Evolutionary conservation across 2,329 filamentous ascomycete genomes (phyloP), one percentile per base, ranked within the genome.

Genomic region (Colletotrichum theobromicola): DNA sequence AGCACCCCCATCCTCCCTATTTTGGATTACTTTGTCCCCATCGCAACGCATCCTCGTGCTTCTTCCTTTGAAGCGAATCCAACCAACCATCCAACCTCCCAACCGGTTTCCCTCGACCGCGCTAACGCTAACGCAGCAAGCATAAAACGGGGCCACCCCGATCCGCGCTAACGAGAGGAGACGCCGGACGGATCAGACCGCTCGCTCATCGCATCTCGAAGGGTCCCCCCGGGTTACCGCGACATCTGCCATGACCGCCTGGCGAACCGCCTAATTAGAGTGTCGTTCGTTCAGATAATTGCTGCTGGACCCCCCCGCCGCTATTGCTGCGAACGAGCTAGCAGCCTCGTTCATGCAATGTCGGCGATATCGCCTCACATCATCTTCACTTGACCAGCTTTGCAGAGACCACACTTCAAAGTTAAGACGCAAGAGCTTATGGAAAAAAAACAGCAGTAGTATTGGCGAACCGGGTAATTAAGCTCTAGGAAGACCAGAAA

Each of bases 401-500:
- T 15, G 28, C n/a, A 46, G 12, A 46, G 10, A 21, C 13, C 24
- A 24, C 57, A 34, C 30, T n/a, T 34, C 18, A 60, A 21, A 3
- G n/a, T n/a, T 12, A 18, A 4, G n/a, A n/a, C 58, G 15, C 58
- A 24, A 2, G 13, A n/a, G 3, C n/a, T 12, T 26, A 65, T 42
- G 21, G 7, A 13, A 63, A n/a, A 30, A 66, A 37, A 5, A 34
- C 37, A 24, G 9, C 61, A 70, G 21, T 66, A n/a, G n/a, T 16
- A 35, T 61, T 61, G 18, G 18, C 15, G 67, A n/a, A 28, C 64
- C 61, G 50, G 35, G 21, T 72, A 21, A 72, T 72, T 75, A 67
- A 62, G 57, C 57, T 72, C 63, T 75, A 67, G 57, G 57, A 37
- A 67, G 62, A 75, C 46, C 53, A 64, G 32, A 67, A 61, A 67